Conservation (phyloP, 1,284 basidiomycete species). For the Ustilago hordei region DNA sequence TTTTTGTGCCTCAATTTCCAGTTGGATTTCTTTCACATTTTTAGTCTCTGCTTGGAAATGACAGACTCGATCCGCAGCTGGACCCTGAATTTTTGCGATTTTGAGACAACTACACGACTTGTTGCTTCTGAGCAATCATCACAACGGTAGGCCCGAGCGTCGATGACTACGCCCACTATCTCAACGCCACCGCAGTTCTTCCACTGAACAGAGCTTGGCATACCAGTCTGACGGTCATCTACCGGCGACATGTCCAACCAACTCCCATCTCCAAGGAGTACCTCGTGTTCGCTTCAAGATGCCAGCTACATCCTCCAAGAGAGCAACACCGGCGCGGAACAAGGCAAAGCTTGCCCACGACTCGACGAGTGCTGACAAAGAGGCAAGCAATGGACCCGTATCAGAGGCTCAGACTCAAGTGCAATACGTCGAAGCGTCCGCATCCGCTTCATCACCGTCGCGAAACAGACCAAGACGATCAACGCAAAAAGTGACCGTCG, state of each 20-base stretch:
- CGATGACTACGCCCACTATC: background rate
- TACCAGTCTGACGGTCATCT: too few relatives aligned
- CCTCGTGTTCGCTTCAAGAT: constrained; percentile 4
- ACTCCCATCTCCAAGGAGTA: too few relatives aligned
- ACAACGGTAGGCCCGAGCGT: constrained; percentile 3
- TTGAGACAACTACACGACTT: constrained; percentile 4
- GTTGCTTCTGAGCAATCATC: constrained; percentile 2
- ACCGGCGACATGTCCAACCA: too few relatives aligned
- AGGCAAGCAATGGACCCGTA: background rate
- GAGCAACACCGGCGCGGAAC: constrained; percentile 26
- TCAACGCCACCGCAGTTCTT: background rate
- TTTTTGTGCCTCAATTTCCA: background rate
- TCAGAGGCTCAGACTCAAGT: background rate
- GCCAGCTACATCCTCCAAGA: constrained; percentile 18
- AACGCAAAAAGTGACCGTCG: background rate
- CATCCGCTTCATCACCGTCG: background rate
- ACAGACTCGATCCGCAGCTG: background rate
- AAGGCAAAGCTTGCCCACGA: constrained; percentile 19
- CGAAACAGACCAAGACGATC: background rate
- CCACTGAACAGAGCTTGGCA: background rate
- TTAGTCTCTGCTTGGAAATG: background rate
- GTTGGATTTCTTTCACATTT: background rate
- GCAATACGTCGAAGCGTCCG: background rate
- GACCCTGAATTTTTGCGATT: constrained; percentile 13
- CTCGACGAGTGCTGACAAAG: background rate